Evolutionary conservation across 257 asterid genomes (phyloP).

Genomic region (Sherardia arvensis): DNA sequence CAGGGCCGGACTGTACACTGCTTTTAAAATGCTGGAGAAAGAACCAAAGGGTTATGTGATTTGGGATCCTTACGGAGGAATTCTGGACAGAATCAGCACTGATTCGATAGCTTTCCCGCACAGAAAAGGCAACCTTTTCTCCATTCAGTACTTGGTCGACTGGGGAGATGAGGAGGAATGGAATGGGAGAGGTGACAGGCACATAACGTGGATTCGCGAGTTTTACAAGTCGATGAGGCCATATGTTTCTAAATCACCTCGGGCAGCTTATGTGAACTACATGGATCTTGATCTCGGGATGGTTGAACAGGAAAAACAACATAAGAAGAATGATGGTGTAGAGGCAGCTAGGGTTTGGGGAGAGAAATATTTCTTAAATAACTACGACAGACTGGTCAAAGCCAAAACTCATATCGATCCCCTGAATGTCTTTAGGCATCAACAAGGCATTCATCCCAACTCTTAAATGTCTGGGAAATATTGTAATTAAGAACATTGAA

Average conservation of each 20-base stretch:
- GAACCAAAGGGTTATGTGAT: slow-evolving; percentile 58
- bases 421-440: slow-evolving; percentile 40
- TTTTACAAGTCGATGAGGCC: slow-evolving; percentile 45
- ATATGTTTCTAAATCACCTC: slow-evolving; percentile 38
- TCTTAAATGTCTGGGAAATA: not conserved
- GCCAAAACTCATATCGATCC: slow-evolving; percentile 62
- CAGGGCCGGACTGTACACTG: slow-evolving; percentile 16
- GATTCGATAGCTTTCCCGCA: slow-evolving; percentile 68
- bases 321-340: slow-evolving; percentile 14
- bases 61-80: slow-evolving; percentile 65
- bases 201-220: slow-evolving; percentile 47
- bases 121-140: slow-evolving; percentile 49
- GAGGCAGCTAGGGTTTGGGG: slow-evolving; percentile 63
- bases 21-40: slow-evolving; percentile 26
- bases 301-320: slow-evolving; percentile 4
- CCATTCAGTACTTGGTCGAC: slow-evolving; percentile 51
- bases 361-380: slow-evolving; percentile 57
- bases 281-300: slow-evolving; percentile 64
- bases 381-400: slow-evolving; percentile 56
- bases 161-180: slow-evolving; percentile 33
- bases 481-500: not conserved
- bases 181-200: slow-evolving; percentile 14
- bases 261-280: slow-evolving; percentile 67
- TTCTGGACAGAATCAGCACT: slow-evolving; percentile 38
- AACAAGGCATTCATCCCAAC: slow-evolving; percentile 55